A percentile compares a stretch with the other conserved stretches of the same genome.
Evolutionary conservation across 176 grass and related monocot species (phyloP).

Genomic region (Pontederia paniculata): DNA sequence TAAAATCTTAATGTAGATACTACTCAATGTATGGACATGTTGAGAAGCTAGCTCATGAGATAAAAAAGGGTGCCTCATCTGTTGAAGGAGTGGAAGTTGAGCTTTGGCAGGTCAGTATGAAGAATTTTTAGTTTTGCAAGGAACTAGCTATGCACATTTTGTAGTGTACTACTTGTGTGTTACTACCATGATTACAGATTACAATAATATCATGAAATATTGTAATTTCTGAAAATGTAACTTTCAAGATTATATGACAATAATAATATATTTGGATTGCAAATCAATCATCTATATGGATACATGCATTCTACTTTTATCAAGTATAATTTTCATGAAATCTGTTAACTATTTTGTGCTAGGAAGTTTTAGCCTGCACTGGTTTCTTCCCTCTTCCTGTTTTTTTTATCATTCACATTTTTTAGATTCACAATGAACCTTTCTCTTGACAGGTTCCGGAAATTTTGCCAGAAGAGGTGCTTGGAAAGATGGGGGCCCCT

Average conservation of each 20-base stretch:
- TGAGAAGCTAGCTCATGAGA: constrained; percentile 73
- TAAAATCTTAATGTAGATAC: constrained; percentile 35
- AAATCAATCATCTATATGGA: neutral
- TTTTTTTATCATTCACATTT: neutral
- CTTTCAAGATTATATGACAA: too few relatives aligned
- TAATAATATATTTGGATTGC: too few relatives aligned
- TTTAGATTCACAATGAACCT: neutral
- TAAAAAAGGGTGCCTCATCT: constrained; percentile 64
- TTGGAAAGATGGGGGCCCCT: constrained; percentile 56
- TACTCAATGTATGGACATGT: constrained; percentile 88
- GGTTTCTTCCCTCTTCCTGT: too few relatives aligned
- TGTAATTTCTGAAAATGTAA: too few relatives aligned
- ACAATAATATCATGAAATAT: too few relatives aligned
- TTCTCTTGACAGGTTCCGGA: constrained; percentile 30
- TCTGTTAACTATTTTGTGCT: too few relatives aligned
- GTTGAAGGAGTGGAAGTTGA: constrained; percentile 69
- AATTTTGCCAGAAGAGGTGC: constrained; percentile 36
- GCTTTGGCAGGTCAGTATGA: constrained; percentile 58
- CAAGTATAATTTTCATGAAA: too few relatives aligned
- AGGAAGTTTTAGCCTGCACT: too few relatives aligned
- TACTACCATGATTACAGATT: too few relatives aligned
- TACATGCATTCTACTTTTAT: neutral
- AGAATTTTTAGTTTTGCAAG: neutral
- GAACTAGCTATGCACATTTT: too few relatives aligned
- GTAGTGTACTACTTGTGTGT: too few relatives aligned